These are phyloP conservation scores for Aquilaria sinensis DNA, from an alignment of 345 rosid species.

Conservation along the genomic window DNA sequence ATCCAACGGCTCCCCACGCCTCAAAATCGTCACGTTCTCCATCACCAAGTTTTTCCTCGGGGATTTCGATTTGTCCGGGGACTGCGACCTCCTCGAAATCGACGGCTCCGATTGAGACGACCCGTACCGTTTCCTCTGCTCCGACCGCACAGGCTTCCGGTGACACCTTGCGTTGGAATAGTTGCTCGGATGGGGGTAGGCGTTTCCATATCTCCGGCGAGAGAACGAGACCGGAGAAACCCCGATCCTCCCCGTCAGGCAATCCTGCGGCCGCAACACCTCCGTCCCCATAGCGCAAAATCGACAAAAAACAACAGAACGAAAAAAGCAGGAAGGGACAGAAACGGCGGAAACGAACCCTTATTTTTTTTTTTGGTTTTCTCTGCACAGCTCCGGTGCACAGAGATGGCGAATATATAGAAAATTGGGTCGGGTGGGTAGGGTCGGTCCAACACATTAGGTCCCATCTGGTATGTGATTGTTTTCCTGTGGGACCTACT, in stretches of 20 bases:
- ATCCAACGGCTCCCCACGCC: no score
- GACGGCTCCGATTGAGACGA: no score
- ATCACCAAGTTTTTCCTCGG: no score
- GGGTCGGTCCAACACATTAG: background rate
- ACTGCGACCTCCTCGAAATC: no score
- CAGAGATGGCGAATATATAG: conserved; percentile 8
- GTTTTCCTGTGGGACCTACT: no score
- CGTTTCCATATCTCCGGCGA: conserved; percentile 39
- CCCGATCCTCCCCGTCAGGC: conserved; percentile 40
- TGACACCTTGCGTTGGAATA: conserved; percentile 19
- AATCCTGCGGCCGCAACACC: conserved; percentile 68
- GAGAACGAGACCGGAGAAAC: conserved; percentile 35
- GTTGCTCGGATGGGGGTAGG: conserved; percentile 17
- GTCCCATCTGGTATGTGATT: no score
- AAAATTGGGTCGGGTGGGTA: background rate
- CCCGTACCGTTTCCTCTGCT: background rate
- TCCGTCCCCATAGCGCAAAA: conserved; percentile 63
- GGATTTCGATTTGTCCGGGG: no score
- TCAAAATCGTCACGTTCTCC: no score
- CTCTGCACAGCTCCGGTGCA: background rate
- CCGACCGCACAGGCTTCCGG: conserved; percentile 37
- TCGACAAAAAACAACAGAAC: background rate
- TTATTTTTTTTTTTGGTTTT: background rate
- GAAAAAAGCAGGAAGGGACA: background rate
- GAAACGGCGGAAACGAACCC: background rate